Percentiles rank a stretch among this genome's conserved stretches.
Conservation (phyloP, 345 rosid genomes). For the Stellera chamaejasme region DNA sequence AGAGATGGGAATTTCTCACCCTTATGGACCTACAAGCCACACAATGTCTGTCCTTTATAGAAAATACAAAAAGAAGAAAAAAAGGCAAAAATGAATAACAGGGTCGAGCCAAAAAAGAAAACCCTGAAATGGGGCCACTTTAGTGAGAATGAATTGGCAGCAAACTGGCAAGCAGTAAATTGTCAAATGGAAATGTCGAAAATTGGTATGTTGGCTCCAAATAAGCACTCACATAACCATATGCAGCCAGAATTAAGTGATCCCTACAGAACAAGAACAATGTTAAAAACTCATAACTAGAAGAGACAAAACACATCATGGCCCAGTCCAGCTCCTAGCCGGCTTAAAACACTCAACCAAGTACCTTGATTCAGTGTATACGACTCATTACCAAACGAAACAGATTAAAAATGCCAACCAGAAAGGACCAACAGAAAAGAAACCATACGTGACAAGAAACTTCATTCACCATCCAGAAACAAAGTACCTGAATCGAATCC, state of each 20-base stretch:
- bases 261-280: slow-evolving; percentile 8
- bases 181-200: slow-evolving; percentile 11
- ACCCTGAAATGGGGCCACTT: slow-evolving; percentile 16
- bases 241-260: neutral
- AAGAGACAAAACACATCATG: slow-evolving; percentile 3
- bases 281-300: neutral
- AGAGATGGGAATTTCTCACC: neutral
- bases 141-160: slow-evolving; percentile 9
- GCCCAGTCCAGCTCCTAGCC: slow-evolving; percentile 2
- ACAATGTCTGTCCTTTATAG: neutral
- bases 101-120: slow-evolving; percentile 9
- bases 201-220: neutral
- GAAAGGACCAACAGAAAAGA: neutral
- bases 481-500: slow-evolving; percentile 88
- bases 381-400: neutral
- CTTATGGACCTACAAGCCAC: neutral
- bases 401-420: slow-evolving; percentile 1
- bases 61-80: slow-evolving; percentile 5
- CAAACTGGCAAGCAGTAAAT: slow-evolving; percentile 11
- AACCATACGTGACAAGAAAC: slow-evolving; percentile 8
- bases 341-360: neutral
- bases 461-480: slow-evolving; percentile 8
- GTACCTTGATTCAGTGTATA: neutral
- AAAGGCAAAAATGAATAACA: neutral
- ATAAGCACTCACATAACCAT: slow-evolving; percentile 1